Evolutionary conservation across 208 protist species (phyloP), one percentile per base, ranked within the genome.

Genomic region (Wallacemonas sp.): DNA sequence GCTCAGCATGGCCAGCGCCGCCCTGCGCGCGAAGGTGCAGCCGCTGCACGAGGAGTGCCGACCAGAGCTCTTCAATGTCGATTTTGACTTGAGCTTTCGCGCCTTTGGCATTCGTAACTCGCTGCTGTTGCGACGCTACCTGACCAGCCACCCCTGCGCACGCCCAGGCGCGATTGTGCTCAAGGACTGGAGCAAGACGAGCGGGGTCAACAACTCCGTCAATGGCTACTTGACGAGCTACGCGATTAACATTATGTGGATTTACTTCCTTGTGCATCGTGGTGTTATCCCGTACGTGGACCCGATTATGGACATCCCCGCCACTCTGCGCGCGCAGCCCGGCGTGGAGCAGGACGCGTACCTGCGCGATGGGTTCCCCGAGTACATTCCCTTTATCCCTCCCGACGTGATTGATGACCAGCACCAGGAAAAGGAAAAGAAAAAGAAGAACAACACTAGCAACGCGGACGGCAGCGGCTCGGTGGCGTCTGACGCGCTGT

Each of bases 151-250:
- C 70, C 89, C 90, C 11, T 94, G 87, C 50, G 86, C 85, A 38
- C 80, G 92, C 11, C 86, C 88, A 1, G 92, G 89, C 11, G 89
- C 89, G 31, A 74, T 93, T 44, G 89, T 95, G 33, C 70, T 97
- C 57, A 97, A 97, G 77, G 88, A 95, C 57, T 97, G 92, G 92
- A 93, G 84, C 28, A 97, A 97, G 70, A 89, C 77, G 16, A 89
- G 79, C 48, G 85, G 88, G 18, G 84, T 97, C 26, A 97, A 97
- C 79, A 95, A 97, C 77, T 93, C 89, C 26, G 68, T 92, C 5
- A 89, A 91, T 71, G 92, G 92, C 5, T 95, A 90, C 61, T 79
- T 97, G 54, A 95, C 92, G 26, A 93, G 86, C 70, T 97, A 97
- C 69, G 89, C 92, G 12, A 81, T 97, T 39, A 93, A 93, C 67